Evolutionary conservation across 345 rosid genomes (phyloP).

Genomic region (Excoecaria agallocha): DNA sequence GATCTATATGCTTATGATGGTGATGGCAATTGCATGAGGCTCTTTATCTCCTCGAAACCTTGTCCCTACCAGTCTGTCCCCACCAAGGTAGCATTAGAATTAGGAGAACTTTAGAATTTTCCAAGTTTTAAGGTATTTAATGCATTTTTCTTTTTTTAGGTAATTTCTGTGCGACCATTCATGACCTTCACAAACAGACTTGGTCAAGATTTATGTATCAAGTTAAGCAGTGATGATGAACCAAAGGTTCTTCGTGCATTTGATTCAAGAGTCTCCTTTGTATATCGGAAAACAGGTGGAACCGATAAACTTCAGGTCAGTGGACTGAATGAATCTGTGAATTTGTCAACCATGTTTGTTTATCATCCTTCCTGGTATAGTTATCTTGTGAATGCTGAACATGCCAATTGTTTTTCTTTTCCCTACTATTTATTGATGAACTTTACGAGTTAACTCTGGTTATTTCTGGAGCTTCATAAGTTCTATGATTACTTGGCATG

Average conservation of each 20-base stretch:
- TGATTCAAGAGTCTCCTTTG: slow-evolving; percentile 80
- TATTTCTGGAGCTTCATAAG: neutral
- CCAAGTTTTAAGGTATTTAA: slow-evolving; percentile 15
- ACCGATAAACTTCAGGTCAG: slow-evolving; percentile 82
- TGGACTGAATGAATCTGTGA: slow-evolving; percentile 7
- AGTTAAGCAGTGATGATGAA: slow-evolving; percentile 70
- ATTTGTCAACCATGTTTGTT: neutral
- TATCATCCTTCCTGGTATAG: neutral
- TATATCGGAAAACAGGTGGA: slow-evolving; percentile 47
- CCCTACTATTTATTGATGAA: neutral
- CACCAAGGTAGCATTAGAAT: slow-evolving; percentile 53
- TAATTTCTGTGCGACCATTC: slow-evolving; percentile 83
- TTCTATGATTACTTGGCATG: neutral
- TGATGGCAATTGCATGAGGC: slow-evolving; percentile 71
- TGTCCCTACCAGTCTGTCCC: slow-evolving; percentile 83
- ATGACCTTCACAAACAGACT: slow-evolving; percentile 92
- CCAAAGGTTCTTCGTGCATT: slow-evolving; percentile 67
- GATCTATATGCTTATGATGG: slow-evolving; percentile 72
- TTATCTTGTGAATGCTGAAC: neutral
- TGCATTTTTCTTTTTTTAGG: slow-evolving; percentile 37
- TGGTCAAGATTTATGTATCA: slow-evolving; percentile 71
- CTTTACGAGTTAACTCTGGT: neutral
- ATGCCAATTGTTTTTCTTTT: neutral
- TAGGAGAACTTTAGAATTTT: neutral
- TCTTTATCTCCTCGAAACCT: slow-evolving; percentile 79